phyloP scores from a whole-genome alignment of 345 rosid genomes.

The Aquilaria sinensis region DNA sequence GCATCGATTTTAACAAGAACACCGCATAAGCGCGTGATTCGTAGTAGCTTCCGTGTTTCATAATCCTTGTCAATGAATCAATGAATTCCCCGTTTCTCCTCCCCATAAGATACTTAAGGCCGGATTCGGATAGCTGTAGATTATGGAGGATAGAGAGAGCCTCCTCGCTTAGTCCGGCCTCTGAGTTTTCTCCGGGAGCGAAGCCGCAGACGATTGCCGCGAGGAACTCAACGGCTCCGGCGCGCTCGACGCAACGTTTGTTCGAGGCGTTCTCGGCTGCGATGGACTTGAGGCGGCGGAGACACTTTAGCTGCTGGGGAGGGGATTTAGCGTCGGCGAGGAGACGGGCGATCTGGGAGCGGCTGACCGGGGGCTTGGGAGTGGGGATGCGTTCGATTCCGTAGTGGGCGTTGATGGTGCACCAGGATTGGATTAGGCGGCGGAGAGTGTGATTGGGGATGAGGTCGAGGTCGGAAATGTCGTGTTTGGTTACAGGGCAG shows the following conservation, averaged over 20 bases:
- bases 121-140: constrained; percentile 57
- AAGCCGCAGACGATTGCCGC: constrained; percentile 27
- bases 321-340: constrained; percentile 43
- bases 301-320: constrained; percentile 36
- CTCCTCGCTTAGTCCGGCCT: constrained; percentile 35
- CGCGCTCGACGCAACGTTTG: constrained; percentile 62
- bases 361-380: constrained; percentile 64
- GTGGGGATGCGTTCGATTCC: constrained; percentile 89
- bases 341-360: constrained; percentile 53
- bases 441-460: constrained; percentile 90
- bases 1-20: constrained; percentile 30
- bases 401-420: constrained; percentile 66
- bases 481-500: constrained; percentile 75
- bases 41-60: constrained; percentile 36
- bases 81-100: constrained; percentile 39
- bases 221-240: constrained; percentile 66
- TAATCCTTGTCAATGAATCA: constrained; percentile 40
- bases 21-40: constrained; percentile 53
- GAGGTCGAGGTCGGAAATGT: constrained; percentile 42
- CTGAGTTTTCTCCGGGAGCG: constrained; percentile 2
- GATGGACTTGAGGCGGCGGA: constrained; percentile 43
- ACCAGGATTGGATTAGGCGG: constrained; percentile 89
- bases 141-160: constrained; percentile 53
- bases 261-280: constrained; percentile 49
- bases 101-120: constrained; percentile 44